Percentiles rank a stretch among this genome's conserved stretches.
Evolutionary conservation across 345 rosid genomes (phyloP).

Genomic region (Populus simonii): DNA sequence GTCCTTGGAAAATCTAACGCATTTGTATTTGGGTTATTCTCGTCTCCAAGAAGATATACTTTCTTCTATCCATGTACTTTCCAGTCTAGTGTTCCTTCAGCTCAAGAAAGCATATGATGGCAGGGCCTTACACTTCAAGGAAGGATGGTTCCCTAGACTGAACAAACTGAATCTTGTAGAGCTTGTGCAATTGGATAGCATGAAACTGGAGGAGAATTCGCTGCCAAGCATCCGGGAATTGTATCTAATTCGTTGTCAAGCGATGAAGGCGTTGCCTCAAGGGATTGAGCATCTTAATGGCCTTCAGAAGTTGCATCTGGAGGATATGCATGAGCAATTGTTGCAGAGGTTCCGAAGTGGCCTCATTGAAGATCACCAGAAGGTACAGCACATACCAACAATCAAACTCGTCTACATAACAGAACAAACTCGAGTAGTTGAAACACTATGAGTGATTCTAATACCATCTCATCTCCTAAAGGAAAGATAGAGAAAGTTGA

Average conservation of each 20-base stretch:
- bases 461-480: background rate
- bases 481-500: too few species aligned
- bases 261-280: slow-evolving; percentile 15
- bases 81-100: slow-evolving; percentile 22
- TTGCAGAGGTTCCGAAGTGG: background rate
- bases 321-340: slow-evolving; percentile 23
- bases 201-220: slow-evolving; percentile 21
- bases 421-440: slow-evolving; percentile 12
- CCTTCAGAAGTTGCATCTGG: slow-evolving; percentile 25
- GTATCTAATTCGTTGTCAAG: slow-evolving; percentile 14
- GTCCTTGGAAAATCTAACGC: slow-evolving; percentile 19
- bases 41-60: slow-evolving; percentile 17
- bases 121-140: slow-evolving; percentile 16
- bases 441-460: slow-evolving; percentile 12
- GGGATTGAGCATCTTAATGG: slow-evolving; percentile 18
- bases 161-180: slow-evolving; percentile 17
- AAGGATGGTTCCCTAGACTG: slow-evolving; percentile 26
- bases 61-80: slow-evolving; percentile 16
- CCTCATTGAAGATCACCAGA: slow-evolving; percentile 6
- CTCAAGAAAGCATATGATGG: slow-evolving; percentile 25
- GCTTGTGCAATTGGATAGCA: slow-evolving; percentile 9
- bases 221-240: slow-evolving; percentile 25
- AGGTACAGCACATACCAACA: slow-evolving; percentile 16
- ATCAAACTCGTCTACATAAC: slow-evolving; percentile 14
- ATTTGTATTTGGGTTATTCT: slow-evolving; percentile 19